Evolutionary conservation across 2,329 filamentous ascomycete species (phyloP), one percentile per base, ranked within the genome.

Genomic region (Claviceps paspali): DNA sequence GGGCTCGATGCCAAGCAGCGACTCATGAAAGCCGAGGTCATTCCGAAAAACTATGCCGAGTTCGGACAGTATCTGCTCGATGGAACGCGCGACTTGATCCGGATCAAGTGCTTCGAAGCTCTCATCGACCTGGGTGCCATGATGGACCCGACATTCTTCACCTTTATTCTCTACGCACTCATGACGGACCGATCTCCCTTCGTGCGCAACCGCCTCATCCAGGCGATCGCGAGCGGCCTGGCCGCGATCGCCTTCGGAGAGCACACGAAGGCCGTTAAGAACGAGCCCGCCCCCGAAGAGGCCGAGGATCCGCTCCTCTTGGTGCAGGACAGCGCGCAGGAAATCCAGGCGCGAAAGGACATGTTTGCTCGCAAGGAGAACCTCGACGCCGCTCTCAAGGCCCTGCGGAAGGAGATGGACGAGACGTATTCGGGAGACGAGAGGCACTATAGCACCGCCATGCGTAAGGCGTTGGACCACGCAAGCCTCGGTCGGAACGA

Each of bases 361-460:
- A 72, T 75, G 62, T 78, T 76, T 54, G 70, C 73, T 40, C 72
- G 73, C 45, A 75, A 76, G 45, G 68, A 72, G 48, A 77, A 84
- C 49, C 59, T 75, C 17, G 65, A 71, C 35, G 64, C 70, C 29
- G 69, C 80, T 26, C 52, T 65, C 15, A 60, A 53, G 38, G 62
- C 62, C 8, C 38, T 65, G 38, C 56, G 57, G 32, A 58, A 52
- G 42, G 62, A 65, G 45, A 62, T 65, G 60, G 57, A 63, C 8
- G 57, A 61, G 42, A 60, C 54, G 1, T 65, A 61, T 34, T 48
- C 45, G 3, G 49, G 50, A 4, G 55, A 63, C 15, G 54, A 61
- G 38, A 45, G 53, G 21, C 55, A 60, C 30, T 57, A 63, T 38
- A 60, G 56, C 38, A 59, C 52, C 8, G 60, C 62, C 6, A 57